Evolutionary conservation across 768 basidiomycete species (phyloP).

Genomic region (Amanita jacksonii): DNA sequence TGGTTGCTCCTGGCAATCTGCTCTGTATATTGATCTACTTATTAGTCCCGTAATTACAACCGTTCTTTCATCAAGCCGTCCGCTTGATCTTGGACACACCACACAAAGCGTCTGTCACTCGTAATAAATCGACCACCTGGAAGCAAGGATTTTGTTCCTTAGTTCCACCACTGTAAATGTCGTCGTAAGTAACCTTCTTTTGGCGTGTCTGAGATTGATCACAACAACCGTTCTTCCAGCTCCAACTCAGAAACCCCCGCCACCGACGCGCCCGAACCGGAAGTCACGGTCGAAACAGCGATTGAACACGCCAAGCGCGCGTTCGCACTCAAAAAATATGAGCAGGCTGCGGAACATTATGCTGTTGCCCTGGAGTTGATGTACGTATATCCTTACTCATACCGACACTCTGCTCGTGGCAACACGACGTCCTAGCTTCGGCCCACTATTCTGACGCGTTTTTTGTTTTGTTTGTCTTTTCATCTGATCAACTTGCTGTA

Average conservation of each 20-base stretch:
- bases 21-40: slow-evolving; percentile 4
- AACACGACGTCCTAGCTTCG: neutral
- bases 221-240: neutral
- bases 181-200: neutral
- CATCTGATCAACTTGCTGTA: slow-evolving; percentile 18
- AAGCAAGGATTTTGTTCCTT: neutral
- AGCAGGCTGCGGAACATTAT: slow-evolving; percentile 79
- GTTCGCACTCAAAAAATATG: slow-evolving; percentile 78
- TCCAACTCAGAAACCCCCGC: neutral
- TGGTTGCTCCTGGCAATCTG: neutral
- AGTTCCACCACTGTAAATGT: neutral
- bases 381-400: slow-evolving; percentile 38
- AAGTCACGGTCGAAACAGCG: slow-evolving; percentile 39
- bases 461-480: neutral
- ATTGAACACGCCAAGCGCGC: slow-evolving; percentile 82
- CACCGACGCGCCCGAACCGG: slow-evolving; percentile 18
- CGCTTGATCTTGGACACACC: too few relatives aligned
- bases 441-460: slow-evolving; percentile 3
- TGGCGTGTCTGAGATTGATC: neutral
- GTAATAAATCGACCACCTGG: too few relatives aligned
- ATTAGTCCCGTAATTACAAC: neutral
- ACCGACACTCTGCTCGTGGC: slow-evolving; percentile 1
- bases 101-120: too few relatives aligned
- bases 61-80: neutral
- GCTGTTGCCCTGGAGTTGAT: slow-evolving; percentile 74